Evolutionary conservation across 345 rosid species (phyloP).

Genomic region (Crucihimalaya himalaica): DNA sequence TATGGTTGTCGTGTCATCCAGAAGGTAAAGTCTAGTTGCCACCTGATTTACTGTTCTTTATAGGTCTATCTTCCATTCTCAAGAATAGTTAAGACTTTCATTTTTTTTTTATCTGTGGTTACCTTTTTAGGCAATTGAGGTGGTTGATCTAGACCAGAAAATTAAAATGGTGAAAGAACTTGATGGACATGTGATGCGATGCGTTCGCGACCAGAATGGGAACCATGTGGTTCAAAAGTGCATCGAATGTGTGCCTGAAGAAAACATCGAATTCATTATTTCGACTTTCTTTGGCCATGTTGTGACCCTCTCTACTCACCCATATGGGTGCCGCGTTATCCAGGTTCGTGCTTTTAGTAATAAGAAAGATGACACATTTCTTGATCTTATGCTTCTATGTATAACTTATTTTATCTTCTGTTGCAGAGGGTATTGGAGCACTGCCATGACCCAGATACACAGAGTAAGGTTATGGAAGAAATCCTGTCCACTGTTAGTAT

Average conservation of each 20-base stretch:
- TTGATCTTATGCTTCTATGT: neutral
- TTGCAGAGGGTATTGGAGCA: slow-evolving; percentile 91
- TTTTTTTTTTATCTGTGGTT: neutral
- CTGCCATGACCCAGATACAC: slow-evolving; percentile 73
- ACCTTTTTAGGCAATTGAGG: slow-evolving; percentile 77
- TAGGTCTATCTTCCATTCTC: neutral
- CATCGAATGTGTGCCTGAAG: slow-evolving; percentile 93
- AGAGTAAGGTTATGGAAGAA: slow-evolving; percentile 87
- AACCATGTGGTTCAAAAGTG: slow-evolving; percentile 98
- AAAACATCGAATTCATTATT: slow-evolving; percentile 73
- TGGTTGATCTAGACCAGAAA: slow-evolving; percentile 88
- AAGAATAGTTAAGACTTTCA: neutral
- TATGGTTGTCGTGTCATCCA: slow-evolving; percentile 98
- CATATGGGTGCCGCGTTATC: slow-evolving; percentile 97
- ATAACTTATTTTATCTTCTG: neutral
- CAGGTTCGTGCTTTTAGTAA: slow-evolving; percentile 52
- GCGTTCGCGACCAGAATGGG: slow-evolving; percentile 97
- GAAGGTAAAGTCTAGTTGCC: slow-evolving; percentile 53
- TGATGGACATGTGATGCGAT: slow-evolving; percentile 90
- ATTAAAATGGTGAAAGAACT: slow-evolving; percentile 89
- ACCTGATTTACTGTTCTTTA: neutral
- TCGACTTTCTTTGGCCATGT: slow-evolving; percentile 88
- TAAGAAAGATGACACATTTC: neutral
- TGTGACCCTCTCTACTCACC: slow-evolving; percentile 82
- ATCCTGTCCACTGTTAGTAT: slow-evolving; percentile 75